Evolutionary conservation across 106 monocot genomes (phyloP), one percentile per base, ranked within the genome.

Genomic region (Dactylorhiza incarnata): DNA sequence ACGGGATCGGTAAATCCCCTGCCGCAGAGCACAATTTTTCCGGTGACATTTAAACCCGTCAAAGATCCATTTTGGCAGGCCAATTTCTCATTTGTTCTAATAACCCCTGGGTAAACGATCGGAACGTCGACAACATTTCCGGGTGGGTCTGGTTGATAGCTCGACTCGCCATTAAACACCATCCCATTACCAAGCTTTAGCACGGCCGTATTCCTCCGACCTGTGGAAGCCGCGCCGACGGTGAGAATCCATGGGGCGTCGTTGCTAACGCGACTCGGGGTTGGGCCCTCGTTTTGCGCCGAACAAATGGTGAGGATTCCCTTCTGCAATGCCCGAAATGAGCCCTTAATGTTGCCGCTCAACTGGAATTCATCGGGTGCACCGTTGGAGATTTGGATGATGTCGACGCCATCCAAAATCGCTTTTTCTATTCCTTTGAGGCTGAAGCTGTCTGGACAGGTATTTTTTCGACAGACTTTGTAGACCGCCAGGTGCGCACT

Each of bases 11-110:
- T 73, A 6, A 52, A 1, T 13, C 58, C 76, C 0, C 7, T 16
- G 43, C 74, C 24, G 23, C 87, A 87, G 2, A 87, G 8, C 3
- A 87, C 84, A 11, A 84, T 52, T 68, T 81, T 87, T 0, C 87
- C 87, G 7, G 14, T 17, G 0, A 84, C 45, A 26, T 78, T 50
- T 14, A 67, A 14, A 15, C 49, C 51, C 19, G 66, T 51, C 43
- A 80, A 17, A 6, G 80, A 74, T 1, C 49, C 59, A 11, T 22
- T 59, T 17, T 37, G 51, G 20, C 80, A 74, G 0, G 25, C 12
- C 68, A 70, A 19, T 5, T 14, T 53, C 45, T 68, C 70, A 0
- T 51, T 3, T 5, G 45, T 53, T 0, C 45, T 20, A n/a, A 53
- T 45, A 0, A 68, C 48, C 3, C 77, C 77, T 12, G 77, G 77